These are phyloP conservation scores for Candida glucosophila DNA, from an alignment of 1,139 yeast species.

Conservation along the genomic window DNA sequence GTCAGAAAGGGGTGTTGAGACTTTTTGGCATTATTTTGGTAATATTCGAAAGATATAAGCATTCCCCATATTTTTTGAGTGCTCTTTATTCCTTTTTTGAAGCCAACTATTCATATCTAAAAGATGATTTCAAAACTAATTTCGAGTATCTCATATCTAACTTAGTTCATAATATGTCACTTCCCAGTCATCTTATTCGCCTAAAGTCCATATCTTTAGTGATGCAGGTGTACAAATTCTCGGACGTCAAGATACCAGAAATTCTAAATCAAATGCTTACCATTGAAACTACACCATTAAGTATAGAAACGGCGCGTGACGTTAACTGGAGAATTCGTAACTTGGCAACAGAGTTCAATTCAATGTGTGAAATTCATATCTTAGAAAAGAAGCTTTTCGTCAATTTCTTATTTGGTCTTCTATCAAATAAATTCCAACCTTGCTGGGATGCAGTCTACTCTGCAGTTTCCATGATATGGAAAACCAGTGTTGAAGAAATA, in stretches of 20 bases:
- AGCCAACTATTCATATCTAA: too few species aligned
- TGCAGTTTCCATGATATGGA: constrained; percentile 40
- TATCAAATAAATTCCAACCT: constrained; percentile 76
- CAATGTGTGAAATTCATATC: constrained; percentile 30
- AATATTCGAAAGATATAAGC: too few species aligned
- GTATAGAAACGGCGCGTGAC: constrained; percentile 66
- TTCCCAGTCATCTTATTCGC: constrained; percentile 43
- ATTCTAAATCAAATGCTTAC: constrained; percentile 34
- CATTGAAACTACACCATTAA: constrained; percentile 69
- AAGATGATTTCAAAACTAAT: too few species aligned
- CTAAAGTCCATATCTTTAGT: constrained; percentile 34
- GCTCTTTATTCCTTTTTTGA: too few species aligned
- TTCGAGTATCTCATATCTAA: too few species aligned
- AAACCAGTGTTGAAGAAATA: constrained; percentile 34
- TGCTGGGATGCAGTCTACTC: constrained; percentile 79
- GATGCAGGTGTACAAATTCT: constrained; percentile 16
- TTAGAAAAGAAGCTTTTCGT: too few species aligned
- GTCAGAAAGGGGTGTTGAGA: too few species aligned
- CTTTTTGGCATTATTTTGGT: too few species aligned
- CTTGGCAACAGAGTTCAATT: constrained; percentile 39
- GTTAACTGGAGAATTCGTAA: constrained; percentile 61
- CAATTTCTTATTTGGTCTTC: constrained; percentile 60
- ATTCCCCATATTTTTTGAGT: too few species aligned
- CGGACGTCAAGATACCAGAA: constrained; percentile 21
- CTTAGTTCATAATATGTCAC: constrained; percentile 38